These are phyloP conservation scores for Tolypocladium sp. DNA, from an alignment of 2,329 filamentous ascomycete species.

Conservation along the genomic window DNA sequence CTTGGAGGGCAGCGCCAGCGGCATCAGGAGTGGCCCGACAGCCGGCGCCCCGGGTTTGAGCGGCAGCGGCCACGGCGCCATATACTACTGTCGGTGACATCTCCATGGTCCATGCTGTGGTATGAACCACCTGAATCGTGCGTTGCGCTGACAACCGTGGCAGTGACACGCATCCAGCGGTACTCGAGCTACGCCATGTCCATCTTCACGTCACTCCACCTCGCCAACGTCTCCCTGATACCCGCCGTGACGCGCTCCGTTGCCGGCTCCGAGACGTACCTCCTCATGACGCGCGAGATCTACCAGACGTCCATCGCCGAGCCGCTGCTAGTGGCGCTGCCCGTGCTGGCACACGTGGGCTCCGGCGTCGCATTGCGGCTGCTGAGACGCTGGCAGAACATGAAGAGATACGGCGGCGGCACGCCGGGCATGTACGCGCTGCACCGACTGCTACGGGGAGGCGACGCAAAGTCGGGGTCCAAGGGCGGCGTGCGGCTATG, in stretches of 20 bases:
- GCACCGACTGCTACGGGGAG: constrained; percentile 18
- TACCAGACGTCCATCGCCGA: constrained; percentile 81
- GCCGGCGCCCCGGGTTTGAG: constrained; percentile 48
- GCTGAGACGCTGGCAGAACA: constrained; percentile 61
- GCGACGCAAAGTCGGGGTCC: constrained; percentile 25
- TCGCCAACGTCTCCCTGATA: constrained; percentile 73
- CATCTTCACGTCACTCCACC: constrained; percentile 66
- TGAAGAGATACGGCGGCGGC: constrained; percentile 66
- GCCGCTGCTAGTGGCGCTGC: constrained; percentile 67
- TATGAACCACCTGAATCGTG: too few relatives aligned
- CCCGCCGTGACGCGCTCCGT: constrained; percentile 67
- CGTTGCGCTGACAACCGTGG: not conserved
- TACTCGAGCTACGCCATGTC: constrained; percentile 84
- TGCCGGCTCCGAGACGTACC: constrained; percentile 68
- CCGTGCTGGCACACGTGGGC: constrained; percentile 65
- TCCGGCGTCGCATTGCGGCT: constrained; percentile 72
- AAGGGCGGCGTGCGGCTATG: constrained; percentile 32
- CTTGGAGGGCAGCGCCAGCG: constrained; percentile 17
- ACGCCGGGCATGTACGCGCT: constrained; percentile 40
- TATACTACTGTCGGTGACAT: constrained; percentile 60
- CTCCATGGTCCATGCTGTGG: not conserved
- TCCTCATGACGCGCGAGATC: constrained; percentile 83
- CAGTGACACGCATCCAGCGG: constrained; percentile 57
- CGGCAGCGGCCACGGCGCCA: constrained; percentile 52
- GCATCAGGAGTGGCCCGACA: constrained; percentile 30